phyloP scores from a whole-genome alignment of 2,329 filamentous ascomycete genomes.

The Aspergillus terreus region DNA sequence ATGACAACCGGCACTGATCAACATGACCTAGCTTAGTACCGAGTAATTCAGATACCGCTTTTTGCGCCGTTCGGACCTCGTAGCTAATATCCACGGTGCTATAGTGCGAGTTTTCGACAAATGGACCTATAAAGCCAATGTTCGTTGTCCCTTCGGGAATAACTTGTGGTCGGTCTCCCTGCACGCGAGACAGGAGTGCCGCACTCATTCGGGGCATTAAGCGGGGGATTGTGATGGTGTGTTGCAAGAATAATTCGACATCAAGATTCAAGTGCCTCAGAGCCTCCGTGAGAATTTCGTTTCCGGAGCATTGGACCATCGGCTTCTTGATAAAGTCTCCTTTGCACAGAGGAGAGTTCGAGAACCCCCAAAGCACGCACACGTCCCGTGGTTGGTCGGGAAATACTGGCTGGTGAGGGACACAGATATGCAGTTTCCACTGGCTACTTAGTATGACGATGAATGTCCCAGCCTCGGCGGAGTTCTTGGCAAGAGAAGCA shows the following conservation, averaged over 20 bases:
- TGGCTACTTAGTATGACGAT: not conserved
- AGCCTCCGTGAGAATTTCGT: not conserved
- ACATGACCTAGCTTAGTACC: no score
- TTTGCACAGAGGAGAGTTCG: not conserved
- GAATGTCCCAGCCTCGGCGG: not conserved
- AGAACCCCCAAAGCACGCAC: not conserved
- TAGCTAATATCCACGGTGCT: no score
- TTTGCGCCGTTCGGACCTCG: no score
- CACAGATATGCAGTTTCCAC: not conserved
- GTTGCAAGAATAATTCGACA: not conserved
- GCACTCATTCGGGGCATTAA: not conserved
- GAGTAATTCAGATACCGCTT: no score
- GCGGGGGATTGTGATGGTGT: not conserved
- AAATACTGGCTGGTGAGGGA: not conserved
- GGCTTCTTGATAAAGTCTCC: not conserved
- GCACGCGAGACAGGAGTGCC: not conserved
- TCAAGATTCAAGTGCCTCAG: not conserved
- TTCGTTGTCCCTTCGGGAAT: no score
- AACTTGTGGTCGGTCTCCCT: no score
- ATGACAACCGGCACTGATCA: no score
- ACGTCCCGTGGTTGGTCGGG: not conserved
- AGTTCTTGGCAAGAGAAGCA: not conserved
- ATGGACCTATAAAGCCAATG: no score
- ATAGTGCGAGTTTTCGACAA: no score
- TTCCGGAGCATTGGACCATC: not conserved